A percentile compares a stretch with the other conserved stretches of the same genome.
phyloP scores from a whole-genome alignment of 768 basidiomycete genomes.

The Kwoniella mangroviensis region DNA sequence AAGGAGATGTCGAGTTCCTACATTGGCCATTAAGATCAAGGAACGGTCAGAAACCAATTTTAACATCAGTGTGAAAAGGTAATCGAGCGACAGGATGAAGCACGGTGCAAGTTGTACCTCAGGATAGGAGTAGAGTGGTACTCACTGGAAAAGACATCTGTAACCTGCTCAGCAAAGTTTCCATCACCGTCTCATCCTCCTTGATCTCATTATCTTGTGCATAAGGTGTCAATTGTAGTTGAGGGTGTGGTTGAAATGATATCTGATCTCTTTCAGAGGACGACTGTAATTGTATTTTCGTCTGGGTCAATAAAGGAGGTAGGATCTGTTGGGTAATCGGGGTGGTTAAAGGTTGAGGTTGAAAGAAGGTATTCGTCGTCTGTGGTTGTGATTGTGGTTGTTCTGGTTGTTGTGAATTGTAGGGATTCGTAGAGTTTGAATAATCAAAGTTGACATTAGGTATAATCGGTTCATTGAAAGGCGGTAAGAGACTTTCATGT shows the following conservation, averaged over 20 bases:
- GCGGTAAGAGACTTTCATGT: conserved; percentile 22
- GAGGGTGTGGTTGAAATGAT: neutral
- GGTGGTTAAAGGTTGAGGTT: neutral
- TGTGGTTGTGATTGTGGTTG: neutral
- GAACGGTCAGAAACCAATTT: neutral
- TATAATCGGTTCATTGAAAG: conserved; percentile 29
- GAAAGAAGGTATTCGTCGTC: neutral
- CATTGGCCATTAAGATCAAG: neutral
- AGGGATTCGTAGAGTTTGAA: neutral
- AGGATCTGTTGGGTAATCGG: neutral
- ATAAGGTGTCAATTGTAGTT: too few species aligned
- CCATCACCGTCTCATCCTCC: conserved; percentile 13
- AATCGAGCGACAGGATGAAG: too few species aligned
- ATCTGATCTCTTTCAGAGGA: conserved; percentile 34
- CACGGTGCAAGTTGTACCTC: too few species aligned
- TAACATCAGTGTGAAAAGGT: too few species aligned
- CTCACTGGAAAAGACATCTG: conserved; percentile 34
- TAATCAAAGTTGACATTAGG: conserved; percentile 25
- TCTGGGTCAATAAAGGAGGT: neutral
- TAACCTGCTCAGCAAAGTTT: conserved; percentile 20
- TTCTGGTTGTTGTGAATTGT: neutral
- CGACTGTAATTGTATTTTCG: conserved; percentile 30
- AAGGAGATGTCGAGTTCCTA: conserved; percentile 33
- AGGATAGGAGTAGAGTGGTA: neutral
- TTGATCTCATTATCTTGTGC: neutral